Base-by-base conservation (phyloP, 495 filamentous ascomycete genomes). In the Xylaria castorea region DNA sequence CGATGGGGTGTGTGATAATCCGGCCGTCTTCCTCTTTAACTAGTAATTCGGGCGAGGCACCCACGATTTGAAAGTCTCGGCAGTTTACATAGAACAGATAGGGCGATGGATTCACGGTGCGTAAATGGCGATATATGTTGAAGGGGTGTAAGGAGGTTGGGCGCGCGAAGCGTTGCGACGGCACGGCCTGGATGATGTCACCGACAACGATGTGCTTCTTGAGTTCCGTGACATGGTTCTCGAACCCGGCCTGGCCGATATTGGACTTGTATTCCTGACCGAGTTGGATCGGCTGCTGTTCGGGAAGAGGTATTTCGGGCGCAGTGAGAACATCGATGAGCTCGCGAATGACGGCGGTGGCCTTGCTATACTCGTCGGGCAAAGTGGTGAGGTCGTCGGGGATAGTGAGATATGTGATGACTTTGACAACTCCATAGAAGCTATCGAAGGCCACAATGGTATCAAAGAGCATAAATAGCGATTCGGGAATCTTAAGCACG, bases 11-110 rank as follows among this genome's bases (percentile, higher is more conserved):
- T 6, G 95, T 98, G 79, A 99, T 94, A 76, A 99, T 94, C 48
- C 92, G 89, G 25, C 94, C 93, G 14, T 87, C 87, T 76, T 97
- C 95, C 69, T 90, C 89, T 81, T 98, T 97, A 75, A 96, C 94
- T 22, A 99, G 89, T 48, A 98, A 88, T 80, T 99, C 96, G 11
- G 96, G 96, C 57, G 92, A 95, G 36, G 96, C 96, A 72, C 96
- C 96, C 11, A 99, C 92, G 68, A 99, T 93, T 81, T 97, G 93
- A 84, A 99, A 98, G 80, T 92, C 90, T 68, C 86, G 84, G 83
- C 95, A 98, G 79, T 93, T 89, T 67, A 99, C 90, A 84, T 93
- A 99, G 89, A 99, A 99, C 44, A 98, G 89, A 81, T 99, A 99
- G 0, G 96, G 96, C 9, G 93, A 96, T 0, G 96, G 96, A 78